A percentile compares a stretch with the other conserved stretches of the same genome.
Evolutionary conservation across 2,329 filamentous ascomycete species (phyloP).

Genomic region (Diaporthe vexans): DNA sequence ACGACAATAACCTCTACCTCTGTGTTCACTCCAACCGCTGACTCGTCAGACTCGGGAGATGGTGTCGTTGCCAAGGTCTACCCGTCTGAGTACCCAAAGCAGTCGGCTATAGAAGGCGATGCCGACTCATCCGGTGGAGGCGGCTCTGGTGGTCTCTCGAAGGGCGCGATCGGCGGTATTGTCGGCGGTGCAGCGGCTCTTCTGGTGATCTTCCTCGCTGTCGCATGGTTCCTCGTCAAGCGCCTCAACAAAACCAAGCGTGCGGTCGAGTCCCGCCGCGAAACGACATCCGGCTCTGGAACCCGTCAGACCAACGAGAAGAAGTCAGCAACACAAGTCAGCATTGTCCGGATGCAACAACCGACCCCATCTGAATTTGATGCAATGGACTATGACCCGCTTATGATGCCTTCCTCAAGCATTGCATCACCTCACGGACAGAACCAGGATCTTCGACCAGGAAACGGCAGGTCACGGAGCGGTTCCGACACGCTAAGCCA

Average conservation of each 20-base stretch:
- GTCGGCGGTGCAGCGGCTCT: constrained; percentile 65
- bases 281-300: constrained; percentile 50
- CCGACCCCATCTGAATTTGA: constrained; percentile 60
- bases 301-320: constrained; percentile 49
- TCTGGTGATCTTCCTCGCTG: constrained; percentile 61
- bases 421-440: constrained; percentile 46
- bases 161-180: constrained; percentile 64
- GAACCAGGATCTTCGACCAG: constrained; percentile 38
- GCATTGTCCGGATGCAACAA: constrained; percentile 48
- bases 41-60: constrained; percentile 45
- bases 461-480: constrained; percentile 42
- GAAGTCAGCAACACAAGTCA: constrained; percentile 50
- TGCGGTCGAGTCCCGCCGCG: constrained; percentile 53
- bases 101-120: constrained; percentile 50
- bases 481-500: constrained; percentile 43
- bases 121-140: constrained; percentile 42
- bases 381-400: constrained; percentile 58
- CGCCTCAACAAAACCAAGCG: constrained; percentile 62
- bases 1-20: constrained; percentile 57
- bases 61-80: constrained; percentile 57
- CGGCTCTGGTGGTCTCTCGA: constrained; percentile 53
- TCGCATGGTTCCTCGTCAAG: constrained; percentile 64
- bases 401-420: constrained; percentile 48
- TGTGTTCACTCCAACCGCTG: constrained; percentile 55
- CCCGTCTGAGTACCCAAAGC: constrained; percentile 60